Evolutionary conservation across 2,329 filamentous ascomycete genomes (phyloP).

Genomic region (Pseudogymnoascus sp.): DNA sequence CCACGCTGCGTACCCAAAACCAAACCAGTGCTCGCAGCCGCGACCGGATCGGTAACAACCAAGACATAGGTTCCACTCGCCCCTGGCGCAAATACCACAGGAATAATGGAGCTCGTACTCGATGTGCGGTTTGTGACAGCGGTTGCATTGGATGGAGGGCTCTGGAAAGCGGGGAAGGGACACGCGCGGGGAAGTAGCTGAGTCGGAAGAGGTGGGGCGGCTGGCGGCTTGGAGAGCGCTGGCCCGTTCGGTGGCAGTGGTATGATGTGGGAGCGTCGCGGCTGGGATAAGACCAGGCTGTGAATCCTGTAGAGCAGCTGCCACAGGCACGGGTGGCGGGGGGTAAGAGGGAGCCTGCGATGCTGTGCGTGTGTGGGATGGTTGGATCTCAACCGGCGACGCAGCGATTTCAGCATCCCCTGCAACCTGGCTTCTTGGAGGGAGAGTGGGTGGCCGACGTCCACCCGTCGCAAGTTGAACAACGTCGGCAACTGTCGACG

Average conservation of each 20-base stretch:
- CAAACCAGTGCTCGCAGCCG: slow-evolving; percentile 82
- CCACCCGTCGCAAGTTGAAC: background rate
- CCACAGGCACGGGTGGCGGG: slow-evolving; percentile 14
- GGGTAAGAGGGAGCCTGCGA: background rate
- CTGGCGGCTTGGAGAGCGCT: slow-evolving; percentile 25
- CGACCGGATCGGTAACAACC: slow-evolving; percentile 69
- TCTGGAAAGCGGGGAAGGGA: slow-evolving; percentile 50
- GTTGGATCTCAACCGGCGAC: background rate
- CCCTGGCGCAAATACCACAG: slow-evolving; percentile 62
- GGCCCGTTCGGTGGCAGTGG: slow-evolving; percentile 20
- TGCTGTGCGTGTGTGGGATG: background rate
- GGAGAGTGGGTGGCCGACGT: background rate
- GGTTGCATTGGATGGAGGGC: slow-evolving; percentile 65
- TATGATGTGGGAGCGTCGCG: slow-evolving; percentile 13
- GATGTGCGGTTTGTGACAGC: slow-evolving; percentile 64
- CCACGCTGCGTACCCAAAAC: slow-evolving; percentile 70
- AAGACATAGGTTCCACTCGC: slow-evolving; percentile 71
- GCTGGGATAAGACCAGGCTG: slow-evolving; percentile 11
- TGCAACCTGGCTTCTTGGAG: background rate
- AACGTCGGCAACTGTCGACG: background rate
- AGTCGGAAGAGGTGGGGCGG: slow-evolving; percentile 26
- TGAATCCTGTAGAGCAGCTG: slow-evolving; percentile 26
- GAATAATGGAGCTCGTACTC: slow-evolving; percentile 83
- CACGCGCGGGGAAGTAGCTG: slow-evolving; percentile 21
- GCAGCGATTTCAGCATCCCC: background rate